phyloP scores from a whole-genome alignment of 2,329 filamentous ascomycete species.

The Aspergillus amoenus region DNA sequence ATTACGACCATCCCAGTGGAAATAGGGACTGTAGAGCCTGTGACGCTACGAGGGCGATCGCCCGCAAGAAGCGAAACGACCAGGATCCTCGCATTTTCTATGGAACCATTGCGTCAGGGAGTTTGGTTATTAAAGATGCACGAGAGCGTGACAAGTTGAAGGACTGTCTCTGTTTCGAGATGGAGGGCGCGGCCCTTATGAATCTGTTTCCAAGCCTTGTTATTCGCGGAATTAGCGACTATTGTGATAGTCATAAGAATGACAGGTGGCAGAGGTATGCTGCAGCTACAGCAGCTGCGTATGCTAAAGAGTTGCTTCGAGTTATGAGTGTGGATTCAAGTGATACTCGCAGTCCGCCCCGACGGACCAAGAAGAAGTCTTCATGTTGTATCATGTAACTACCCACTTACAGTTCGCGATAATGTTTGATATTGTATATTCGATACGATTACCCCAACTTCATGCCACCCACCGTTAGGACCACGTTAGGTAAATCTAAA shows the following conservation, averaged over 20 bases:
- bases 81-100: not conserved
- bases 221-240: not conserved
- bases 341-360: too few relatives aligned
- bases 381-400: too few relatives aligned
- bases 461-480: too few relatives aligned
- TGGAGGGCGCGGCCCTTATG: not conserved
- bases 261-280: not conserved
- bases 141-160: not conserved
- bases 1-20: not conserved
- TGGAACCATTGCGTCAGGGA: not conserved
- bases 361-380: too few relatives aligned
- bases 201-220: not conserved
- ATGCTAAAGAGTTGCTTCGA: not conserved
- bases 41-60: not conserved
- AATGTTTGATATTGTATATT: too few relatives aligned
- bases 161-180: not conserved
- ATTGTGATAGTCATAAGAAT: not conserved
- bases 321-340: not conserved
- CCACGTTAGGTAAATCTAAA: too few relatives aligned
- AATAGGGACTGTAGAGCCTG: not conserved
- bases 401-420: too few relatives aligned
- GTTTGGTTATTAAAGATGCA: not conserved
- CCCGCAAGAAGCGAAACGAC: not conserved
- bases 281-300: not conserved
- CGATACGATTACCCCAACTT: too few relatives aligned